Evolutionary conservation across 768 basidiomycete species (phyloP), one percentile per base, ranked within the genome.

Genomic region (Paxillus involutus): DNA sequence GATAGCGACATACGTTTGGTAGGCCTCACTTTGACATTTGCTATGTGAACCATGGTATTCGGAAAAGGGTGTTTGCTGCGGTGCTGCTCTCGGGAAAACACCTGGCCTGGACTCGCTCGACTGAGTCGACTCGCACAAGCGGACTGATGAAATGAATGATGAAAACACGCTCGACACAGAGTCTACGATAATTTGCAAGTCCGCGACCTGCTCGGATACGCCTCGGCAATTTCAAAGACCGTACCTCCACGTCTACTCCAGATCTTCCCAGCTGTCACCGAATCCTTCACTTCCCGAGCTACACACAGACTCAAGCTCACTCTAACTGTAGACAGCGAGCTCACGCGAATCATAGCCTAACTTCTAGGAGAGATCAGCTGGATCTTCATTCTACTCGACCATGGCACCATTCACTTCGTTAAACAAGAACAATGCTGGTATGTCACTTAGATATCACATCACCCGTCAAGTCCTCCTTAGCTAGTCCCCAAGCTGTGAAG

Each of bases 391-490:
- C 21, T 19, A 8, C 21, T 40, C 17, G 4, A 37, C 43, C 12
- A 51, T 43, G 43, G 17, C 42, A 29, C 39, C 42, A 39, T 65
- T 69, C 60, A 44, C 76, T 10, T 57, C 77, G n/a, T 76, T 91
- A 60, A 93, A 92, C 79, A 92, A 88, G 82, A 93, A 94, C 75
- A 94, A 93, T 67, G 86, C 92, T 35, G 91, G 91, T 91, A 35
- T 43, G 80, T 66, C 10, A 3, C 35, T 47, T 16, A 19, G 36
- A 13, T n/a, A 43, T 51, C 21, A 36, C 32, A 26, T 49, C 42
- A 4, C 29, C n/a, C 35, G 8, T 30, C 30, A 13, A n/a, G 8
- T 36, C 39, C 4, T 51, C 3, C 14, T 47, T 52, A 14, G 44
- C 39, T n/a, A 10, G 40, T 48, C 11, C 0, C 44, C 12, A 59